Evolutionary conservation across 1,284 basidiomycete genomes (phyloP), one percentile per base, ranked within the genome.

Genomic region (Irpex sp.): DNA sequence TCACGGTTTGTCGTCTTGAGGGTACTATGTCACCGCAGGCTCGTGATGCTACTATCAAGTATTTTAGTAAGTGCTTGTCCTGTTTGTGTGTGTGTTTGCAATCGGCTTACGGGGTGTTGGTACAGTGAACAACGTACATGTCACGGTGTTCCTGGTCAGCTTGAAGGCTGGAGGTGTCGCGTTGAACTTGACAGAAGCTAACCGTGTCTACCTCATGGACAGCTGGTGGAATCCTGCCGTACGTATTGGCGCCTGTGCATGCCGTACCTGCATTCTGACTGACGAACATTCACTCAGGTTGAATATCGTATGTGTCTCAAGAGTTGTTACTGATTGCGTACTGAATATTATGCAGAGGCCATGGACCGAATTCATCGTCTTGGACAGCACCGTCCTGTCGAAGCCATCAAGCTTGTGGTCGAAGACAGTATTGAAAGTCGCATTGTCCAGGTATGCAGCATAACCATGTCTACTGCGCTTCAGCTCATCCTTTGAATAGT

Each of bases 21-120:
- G 97, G 97, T 59, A 94, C 93, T 19, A 99, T 99, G 97, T 92
- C 91, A 19, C 97, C 97, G 15, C 93, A 97, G 73, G 96, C 96
- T 62, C 87, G 97, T 68, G 94, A 98, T 77, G 91, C 93, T 0
- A 97, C 96, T 5, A 97, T 97, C 73, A 89, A 96, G 75, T 86
- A 97, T 75, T 97, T 97, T 76, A 97, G 93, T 94, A 72, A 58
- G 89, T 76, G 8, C 17, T 47, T 15, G 6, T 8, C 26, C 21
- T 7, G 19, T 15, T 8, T 44, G 15, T 36, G 40, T 13, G 52
- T 52, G 40, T 19, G 19, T 48, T 15, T 26, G 9, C 21, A 55
- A 3, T 64, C n/a, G 48, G 34, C 57, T 62, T 34, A 13, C 4
- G 40, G 40, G 13, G 59, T 58, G 57, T 44, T 15, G 8, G 40